Evolutionary conservation across 2,329 filamentous ascomycete genomes (phyloP), one percentile per base, ranked within the genome.

Genomic region (Arthrinium puccinioides): DNA sequence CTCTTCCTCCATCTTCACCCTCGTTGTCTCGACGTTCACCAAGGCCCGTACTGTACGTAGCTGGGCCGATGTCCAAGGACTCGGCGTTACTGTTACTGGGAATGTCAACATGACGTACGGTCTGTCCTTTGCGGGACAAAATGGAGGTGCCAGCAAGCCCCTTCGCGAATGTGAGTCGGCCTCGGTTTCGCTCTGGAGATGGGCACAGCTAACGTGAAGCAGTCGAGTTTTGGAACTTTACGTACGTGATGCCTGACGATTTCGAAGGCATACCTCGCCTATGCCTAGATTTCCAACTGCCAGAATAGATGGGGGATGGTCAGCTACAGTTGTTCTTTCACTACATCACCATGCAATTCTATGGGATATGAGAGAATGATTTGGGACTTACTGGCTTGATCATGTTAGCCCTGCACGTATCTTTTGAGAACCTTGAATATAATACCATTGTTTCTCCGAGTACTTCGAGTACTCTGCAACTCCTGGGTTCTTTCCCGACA

Each of bases 61-160:
- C 2, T 74, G 70, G 63, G 54, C 50, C 0, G 72, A 74, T 43
- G 54, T 76, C 0, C 62, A 66, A 21, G 70, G 72, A 1, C 42
- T 76, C 3, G 49, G 55, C 2, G 61, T 77, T 0, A 57, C 53
- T 1, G 57, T 74, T 0, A 56, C 60, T 0, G 69, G 70, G 1
- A 71, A 66, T 3, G 60, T 67, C 21, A 56, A 67, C 38, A 27
- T 51, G 27, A 53, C 54, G 0, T 66, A 65, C 14, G 46, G 45
- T 2, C 51, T 74, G 2, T 54, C 54, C 0, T 75, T 70, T 38
- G 64, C 57, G 14, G 70, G 70, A 0, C 37, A 46, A 0, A 45
- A 56, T 18, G 64, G 63, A 0, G 64, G 64, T 2, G 38, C 44
- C 1, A 50, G 47, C 15, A 45, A 38, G 8, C 42, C 50, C 1